Base-by-base conservation (phyloP, 2,329 filamentous ascomycete species). In the Pyrenochaeta sp. region DNA sequence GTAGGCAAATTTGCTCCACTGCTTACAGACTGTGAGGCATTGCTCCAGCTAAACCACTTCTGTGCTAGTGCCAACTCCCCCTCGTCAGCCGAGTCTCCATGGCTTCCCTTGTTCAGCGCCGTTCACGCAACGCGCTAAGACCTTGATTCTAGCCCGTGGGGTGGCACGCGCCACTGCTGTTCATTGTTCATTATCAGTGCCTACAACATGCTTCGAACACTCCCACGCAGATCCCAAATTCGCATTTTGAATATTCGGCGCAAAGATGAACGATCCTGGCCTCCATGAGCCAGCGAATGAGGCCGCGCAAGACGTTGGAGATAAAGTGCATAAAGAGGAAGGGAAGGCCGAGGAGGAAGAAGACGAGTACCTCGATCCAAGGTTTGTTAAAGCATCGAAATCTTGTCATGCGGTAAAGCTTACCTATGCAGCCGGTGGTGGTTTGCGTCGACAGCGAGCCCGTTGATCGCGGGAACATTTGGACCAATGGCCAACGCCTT, bases 391-490 rank as follows among this genome's bases (percentile, higher is more conserved):
- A 44, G 22, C 47, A 27, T 27, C 5, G 13, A n/a, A n/a, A 19
- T 19, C 13, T 39, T 15, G 1, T 13, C 4, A 13, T 19, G 36
- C 15, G 8, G 13, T 3, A 39, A 39, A 39, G 40, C 58, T 68
- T 48, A 72, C 43, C n/a, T 13, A 19, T 12, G 6, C 44, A 82
- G 80, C 67, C 79, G 81, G 54, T 88, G 85, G 85, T 88, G 86
- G 86, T 84, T 88, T 67, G 85, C 85, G 2, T 85, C 83, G 22
- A 88, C 86, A 8, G 84, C 81, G 32, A 84, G 83, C 65, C 86
- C 86, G 13, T 76, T 88, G 2, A 76, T 87, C 36, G 86, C 85
- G 3, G 79, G 79, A 44, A 85, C 84, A 0, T 84, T 85, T 64
- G 84, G 84, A 0, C 84, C 84, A 2, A 83, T 85, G 74, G 83